Conservation (phyloP, 176 grass and related monocot genomes). For the Carex kokanica region DNA sequence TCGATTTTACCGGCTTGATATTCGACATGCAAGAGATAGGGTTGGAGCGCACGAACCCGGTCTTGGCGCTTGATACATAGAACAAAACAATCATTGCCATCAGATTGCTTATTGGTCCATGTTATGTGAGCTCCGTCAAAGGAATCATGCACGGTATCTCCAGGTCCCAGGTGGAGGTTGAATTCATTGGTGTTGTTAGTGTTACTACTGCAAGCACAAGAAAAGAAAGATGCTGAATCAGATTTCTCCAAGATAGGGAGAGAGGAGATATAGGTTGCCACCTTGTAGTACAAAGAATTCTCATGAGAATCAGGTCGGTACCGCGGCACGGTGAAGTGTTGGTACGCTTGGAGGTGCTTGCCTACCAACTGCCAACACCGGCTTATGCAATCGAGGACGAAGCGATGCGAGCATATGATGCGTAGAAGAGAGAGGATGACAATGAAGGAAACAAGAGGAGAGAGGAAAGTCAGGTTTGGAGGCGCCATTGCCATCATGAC, state of each 20-base stretch:
- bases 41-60: constrained; percentile 56
- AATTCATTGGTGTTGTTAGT: constrained; percentile 50
- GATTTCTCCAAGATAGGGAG: constrained; percentile 69
- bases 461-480: background rate
- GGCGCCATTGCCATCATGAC: background rate
- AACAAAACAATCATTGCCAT: constrained; percentile 37
- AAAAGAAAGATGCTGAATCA: constrained; percentile 49
- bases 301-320: constrained; percentile 30
- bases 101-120: constrained; percentile 48
- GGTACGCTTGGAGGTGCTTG: constrained; percentile 68
- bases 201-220: constrained; percentile 42
- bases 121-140: constrained; percentile 59
- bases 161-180: constrained; percentile 46
- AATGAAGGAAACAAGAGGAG: background rate
- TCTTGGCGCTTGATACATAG: constrained; percentile 67
- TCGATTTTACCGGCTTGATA: constrained; percentile 76
- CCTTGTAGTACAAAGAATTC: constrained; percentile 73
- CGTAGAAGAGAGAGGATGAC: background rate
- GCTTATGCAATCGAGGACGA: constrained; percentile 33
- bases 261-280: constrained; percentile 53
- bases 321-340: constrained; percentile 74
- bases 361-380: constrained; percentile 57
- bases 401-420: constrained; percentile 49
- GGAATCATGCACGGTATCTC: constrained; percentile 46
- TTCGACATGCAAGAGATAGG: constrained; percentile 71